Evolutionary conservation across 345 rosid species (phyloP), one percentile per base, ranked within the genome.

Genomic region (Heritiera littoralis): DNA sequence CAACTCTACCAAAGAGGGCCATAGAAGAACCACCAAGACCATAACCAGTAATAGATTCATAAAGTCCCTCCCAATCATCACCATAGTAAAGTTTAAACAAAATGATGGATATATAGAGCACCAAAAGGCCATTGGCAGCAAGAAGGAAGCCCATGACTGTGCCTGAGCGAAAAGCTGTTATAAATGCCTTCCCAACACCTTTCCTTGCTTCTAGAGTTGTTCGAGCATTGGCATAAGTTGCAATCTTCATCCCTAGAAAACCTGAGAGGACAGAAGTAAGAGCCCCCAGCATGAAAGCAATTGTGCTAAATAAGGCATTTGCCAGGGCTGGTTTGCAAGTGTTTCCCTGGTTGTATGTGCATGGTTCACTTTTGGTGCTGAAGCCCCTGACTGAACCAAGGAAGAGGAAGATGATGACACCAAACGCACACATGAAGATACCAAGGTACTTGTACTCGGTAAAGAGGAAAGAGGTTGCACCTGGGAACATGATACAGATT

Each of bases 61-160:
- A 90, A 7, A 90, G 92, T 10, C 94, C 94, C 56, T 86, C 92
- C 94, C 92, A 89, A 60, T 89, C 94, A 63, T 89, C 90, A 14
- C 87, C 92, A 65, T 90, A 90, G 79, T 89, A 90, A 41, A 88
- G 83, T 69, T 84, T 89, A 74, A 89, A 90, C 54, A 89, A 80
- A 51, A 83, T 80, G 78, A 90, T 90, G 52, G 90, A 81, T 38
- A 78, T 76, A 75, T 78, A 86, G 9, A 90, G 87, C 78, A 90
- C 94, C 76, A 90, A 54, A 59, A 90, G 94, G 17, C 94, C 87
- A 86, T 87, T 90, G 6, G 92, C 90, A 66, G 92, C 91, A 59
- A 90, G 90, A 65, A 90, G 92, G 71, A 90, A 90, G 38, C 94
- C 94, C 92, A 90, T 89, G 15, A 90, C 94, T 0, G 94, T 87